These are phyloP conservation scores for Pythium graminicola DNA, from an alignment of 352 stramenopile genomes.

Conservation along the genomic window DNA sequence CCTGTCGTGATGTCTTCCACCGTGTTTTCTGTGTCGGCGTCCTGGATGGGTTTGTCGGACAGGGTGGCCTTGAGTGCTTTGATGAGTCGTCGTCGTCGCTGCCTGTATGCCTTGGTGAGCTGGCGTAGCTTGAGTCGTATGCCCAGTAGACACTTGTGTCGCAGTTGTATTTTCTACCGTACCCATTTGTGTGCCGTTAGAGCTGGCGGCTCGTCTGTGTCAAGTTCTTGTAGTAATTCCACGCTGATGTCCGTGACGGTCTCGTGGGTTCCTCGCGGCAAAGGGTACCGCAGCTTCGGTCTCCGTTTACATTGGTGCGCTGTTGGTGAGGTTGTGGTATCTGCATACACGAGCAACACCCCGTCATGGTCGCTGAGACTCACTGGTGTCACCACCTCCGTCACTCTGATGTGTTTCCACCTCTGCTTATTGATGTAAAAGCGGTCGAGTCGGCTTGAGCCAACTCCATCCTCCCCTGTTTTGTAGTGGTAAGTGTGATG, in stretches of 20 bases:
- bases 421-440: background rate
- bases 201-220: background rate
- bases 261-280: background rate
- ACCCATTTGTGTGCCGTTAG: background rate
- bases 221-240: background rate
- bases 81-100: background rate
- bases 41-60: background rate
- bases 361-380: slow-evolving; percentile 8
- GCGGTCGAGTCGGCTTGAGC: slow-evolving; percentile 1
- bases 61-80: background rate
- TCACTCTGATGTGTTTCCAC: background rate
- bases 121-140: background rate
- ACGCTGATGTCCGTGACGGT: background rate
- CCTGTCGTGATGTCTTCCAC: background rate
- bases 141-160: background rate
- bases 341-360: background rate
- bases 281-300: background rate
- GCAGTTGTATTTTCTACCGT: background rate
- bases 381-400: background rate
- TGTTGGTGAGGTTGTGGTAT: background rate
- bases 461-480: background rate
- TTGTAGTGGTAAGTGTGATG: slow-evolving; percentile 7
- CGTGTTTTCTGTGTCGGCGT: background rate
- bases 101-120: background rate
- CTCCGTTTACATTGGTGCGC: background rate